Base-by-base conservation (phyloP, 1,284 basidiomycete genomes). In the Meripilus lineatus region DNA sequence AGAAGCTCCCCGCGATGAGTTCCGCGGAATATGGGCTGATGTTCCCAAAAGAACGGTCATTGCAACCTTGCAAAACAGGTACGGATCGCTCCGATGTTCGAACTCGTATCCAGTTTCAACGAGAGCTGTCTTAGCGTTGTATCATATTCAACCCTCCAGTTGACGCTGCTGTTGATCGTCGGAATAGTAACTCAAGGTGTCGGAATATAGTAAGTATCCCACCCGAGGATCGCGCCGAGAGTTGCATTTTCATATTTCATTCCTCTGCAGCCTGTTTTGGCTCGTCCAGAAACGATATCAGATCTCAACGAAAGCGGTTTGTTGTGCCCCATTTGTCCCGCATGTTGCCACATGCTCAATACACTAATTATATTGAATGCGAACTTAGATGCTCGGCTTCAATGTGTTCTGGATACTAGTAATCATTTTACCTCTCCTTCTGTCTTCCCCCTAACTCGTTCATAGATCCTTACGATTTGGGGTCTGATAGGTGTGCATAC, bases 401-500 rank as follows among this genome's bases (percentile, higher is more conserved):
- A 86, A 85, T 57, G 77, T 78, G 11, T 69, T 85, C 51, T 88
- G 83, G 79, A 85, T 87, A 47, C 62, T 89, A 44, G 76, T 80
- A 52, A 15, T 36, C 21, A 18, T 11, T 6, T 20, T 22, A 5
- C 30, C 42, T 26, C 13, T 26, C 11, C 26, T 20, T 14, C 32
- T 43, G 32, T 5, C 30, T 7, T 48, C n/a, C 25, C 10, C 32
- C 25, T 24, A 14, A 10, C 17, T 24, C 15, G 5, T 26, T 2
- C 5, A 4, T 38, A 83, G 81, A 59, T 87, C 14, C 62, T 88
- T 36, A 83, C 81, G 4, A 61, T 81, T 6, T 90, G 87, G 86
- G 88, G 87, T 22, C 73, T 89, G 32, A 76, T 84, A 50, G 87
- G 87, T 18, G 76, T 89, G 2, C 84, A 83, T 54, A 86, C 85